Conservation (phyloP, 2,329 filamentous ascomycete genomes). For the Aquanectria penicillioides region DNA sequence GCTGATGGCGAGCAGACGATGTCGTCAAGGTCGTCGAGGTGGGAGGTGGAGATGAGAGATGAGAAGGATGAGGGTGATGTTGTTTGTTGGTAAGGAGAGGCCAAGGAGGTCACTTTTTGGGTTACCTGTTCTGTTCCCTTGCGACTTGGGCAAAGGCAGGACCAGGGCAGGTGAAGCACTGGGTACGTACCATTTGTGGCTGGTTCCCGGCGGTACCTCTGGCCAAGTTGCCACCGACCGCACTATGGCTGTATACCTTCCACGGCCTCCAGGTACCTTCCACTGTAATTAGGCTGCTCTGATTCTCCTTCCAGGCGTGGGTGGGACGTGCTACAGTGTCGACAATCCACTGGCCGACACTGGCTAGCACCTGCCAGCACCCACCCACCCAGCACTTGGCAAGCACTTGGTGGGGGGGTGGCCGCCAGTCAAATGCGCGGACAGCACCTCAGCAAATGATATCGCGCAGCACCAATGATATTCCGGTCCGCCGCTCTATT, state of each 20-base stretch:
- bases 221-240: not conserved
- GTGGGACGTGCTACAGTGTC: constrained; percentile 23
- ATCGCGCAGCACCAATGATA: constrained; percentile 25
- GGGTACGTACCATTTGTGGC: constrained; percentile 19
- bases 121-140: constrained; percentile 49
- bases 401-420: constrained; percentile 5
- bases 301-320: constrained; percentile 1
- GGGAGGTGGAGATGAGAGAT: constrained; percentile 33
- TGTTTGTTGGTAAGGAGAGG: constrained; percentile 40
- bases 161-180: constrained; percentile 15
- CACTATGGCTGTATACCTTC: not conserved
- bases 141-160: constrained; percentile 25
- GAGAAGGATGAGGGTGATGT: constrained; percentile 33
- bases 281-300: constrained; percentile 13
- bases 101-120: constrained; percentile 42
- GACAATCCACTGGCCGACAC: constrained; percentile 16
- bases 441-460: constrained; percentile 30
- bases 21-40: constrained; percentile 33
- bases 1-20: constrained; percentile 40
- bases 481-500: constrained; percentile 29
- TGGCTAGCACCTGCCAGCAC: constrained; percentile 11
- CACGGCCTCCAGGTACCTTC: not conserved
- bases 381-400: too few relatives aligned
- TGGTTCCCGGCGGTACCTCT: too few relatives aligned
- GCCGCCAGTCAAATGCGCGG: constrained; percentile 7